Percentiles rank a stretch among this genome's conserved stretches.
Conservation (phyloP, 2,329 filamentous ascomycete species). For the Aspergillus tamarii region DNA sequence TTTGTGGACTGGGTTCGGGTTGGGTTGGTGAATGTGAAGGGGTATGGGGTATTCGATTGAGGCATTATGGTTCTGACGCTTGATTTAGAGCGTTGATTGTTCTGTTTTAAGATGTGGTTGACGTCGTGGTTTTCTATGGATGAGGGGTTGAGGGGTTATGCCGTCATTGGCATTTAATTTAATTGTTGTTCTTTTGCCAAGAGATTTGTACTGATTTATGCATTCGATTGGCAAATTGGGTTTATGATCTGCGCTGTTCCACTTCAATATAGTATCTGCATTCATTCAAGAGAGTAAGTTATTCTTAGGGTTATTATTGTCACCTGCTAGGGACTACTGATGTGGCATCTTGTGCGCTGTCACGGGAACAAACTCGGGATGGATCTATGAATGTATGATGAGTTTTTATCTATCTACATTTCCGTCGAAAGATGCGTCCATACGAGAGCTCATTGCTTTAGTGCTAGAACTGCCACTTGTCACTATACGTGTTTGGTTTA, state of each 20-base stretch:
- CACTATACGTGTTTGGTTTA: neutral
- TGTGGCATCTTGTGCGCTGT: neutral
- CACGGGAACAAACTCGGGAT: neutral
- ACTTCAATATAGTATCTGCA: neutral
- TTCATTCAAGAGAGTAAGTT: neutral
- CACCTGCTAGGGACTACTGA: neutral
- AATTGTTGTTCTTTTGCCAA: neutral
- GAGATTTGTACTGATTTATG: neutral
- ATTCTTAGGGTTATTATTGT: neutral
- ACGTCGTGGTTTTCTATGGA: neutral
- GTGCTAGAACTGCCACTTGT: fast-evolving
- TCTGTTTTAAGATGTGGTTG: neutral
- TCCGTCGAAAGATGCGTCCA: neutral
- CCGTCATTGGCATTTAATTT: neutral
- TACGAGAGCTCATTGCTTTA: neutral
- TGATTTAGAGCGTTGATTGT: neutral
- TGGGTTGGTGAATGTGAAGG: slow-evolving; percentile 16
- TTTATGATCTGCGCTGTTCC: neutral
- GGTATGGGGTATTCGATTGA: slow-evolving; percentile 9
- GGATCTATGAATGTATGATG: neutral
- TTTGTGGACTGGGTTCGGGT: neutral
- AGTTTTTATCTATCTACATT: neutral
- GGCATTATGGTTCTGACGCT: neutral
- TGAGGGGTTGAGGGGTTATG: neutral
- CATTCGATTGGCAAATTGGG: neutral